phyloP scores from a whole-genome alignment of 139 green algal genomes.

The Chlorella sorokiniana region DNA sequence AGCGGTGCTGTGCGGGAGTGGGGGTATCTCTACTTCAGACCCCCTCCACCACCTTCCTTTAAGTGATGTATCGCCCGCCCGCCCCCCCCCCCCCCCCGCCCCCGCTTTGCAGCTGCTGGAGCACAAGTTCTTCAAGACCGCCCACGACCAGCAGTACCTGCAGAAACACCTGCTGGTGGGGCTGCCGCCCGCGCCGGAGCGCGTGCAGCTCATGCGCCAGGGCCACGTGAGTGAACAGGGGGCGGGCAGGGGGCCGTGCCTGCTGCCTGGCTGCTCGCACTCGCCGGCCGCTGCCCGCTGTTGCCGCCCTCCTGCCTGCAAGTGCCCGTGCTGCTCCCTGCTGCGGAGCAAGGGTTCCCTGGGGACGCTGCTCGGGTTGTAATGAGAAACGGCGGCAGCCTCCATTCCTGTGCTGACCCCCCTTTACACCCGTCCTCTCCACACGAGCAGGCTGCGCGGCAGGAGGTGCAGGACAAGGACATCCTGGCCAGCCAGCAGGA shows the following conservation, averaged over 20 bases:
- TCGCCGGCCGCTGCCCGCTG: not conserved
- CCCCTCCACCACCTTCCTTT: not conserved
- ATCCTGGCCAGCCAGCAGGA: slow-evolving; percentile 68
- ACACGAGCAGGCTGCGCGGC: slow-evolving; percentile 1
- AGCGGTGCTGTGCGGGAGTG: no score
- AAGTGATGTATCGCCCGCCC: not conserved
- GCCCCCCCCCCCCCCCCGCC: not conserved
- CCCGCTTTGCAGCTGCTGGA: slow-evolving; percentile 83
- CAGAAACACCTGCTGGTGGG: slow-evolving; percentile 76
- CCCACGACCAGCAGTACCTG: slow-evolving; percentile 81
- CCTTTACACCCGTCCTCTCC: not conserved
- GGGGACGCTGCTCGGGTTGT: no score
- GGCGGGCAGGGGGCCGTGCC: slow-evolving; percentile 22
- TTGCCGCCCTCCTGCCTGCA: not conserved
- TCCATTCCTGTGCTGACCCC: not conserved
- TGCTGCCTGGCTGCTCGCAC: not conserved
- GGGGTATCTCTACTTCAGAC: not conserved
- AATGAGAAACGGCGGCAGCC: not conserved
- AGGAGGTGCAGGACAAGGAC: slow-evolving; percentile 43
- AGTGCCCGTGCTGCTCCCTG: no score
- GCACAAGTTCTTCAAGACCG: slow-evolving; percentile 97
- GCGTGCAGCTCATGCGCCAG: slow-evolving; percentile 80
- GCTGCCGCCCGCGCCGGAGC: slow-evolving; percentile 82
- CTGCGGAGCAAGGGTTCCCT: no score
- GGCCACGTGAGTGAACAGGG: slow-evolving; percentile 66